Evolutionary conservation across 2,329 filamentous ascomycete species (phyloP), one percentile per base, ranked within the genome.

Genomic region (Trichoderma afroharzianum): DNA sequence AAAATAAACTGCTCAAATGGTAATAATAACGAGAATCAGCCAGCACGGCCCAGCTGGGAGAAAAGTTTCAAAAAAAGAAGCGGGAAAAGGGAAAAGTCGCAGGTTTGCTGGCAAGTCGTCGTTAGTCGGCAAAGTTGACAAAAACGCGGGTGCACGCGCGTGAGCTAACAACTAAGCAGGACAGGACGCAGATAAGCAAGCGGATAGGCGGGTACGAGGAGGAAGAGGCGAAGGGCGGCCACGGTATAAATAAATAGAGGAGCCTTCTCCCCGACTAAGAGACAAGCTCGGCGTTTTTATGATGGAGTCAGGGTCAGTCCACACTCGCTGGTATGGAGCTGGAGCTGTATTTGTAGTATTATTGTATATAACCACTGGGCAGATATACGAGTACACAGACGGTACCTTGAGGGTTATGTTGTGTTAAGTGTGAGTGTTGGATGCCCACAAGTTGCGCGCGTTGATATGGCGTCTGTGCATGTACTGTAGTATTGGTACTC

Each of bases 111-210:
- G 26, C 47, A 63, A 24, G 62, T 64, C n/a, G 39, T 33, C 47
- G 43, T 64, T 53, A 53, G 62, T 53, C 63, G 21, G 63, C 26
- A 21, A 53, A 43, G 63, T 57, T 57, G 63, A 50, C 53, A 70
- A 70, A 70, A 55, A 70, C 68, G 68, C 68, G 68, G 68, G 68
- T 55, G 68, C 43, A 47, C 68, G 68, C 67, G 67, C 68, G 68
- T 70, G 36, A 28, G 50, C 53, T 61, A 59, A 33, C 62, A 58
- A 32, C 55, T 55, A 57, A 28, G 21, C 59, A 63, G 59, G 58
- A 61, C 30, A 39, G 58, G 33, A 63, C 33, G 24, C 59, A 63
- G 59, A 63, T 63, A 63, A 63, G 59, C 30, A 12, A 32, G 63
- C 63, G 63, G 63, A 58, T 57, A 67, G 50, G 63, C 63, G 32